A percentile compares a stretch with the other conserved stretches of the same genome.
These are phyloP conservation scores for Dissophora globulifera DNA, from an alignment of 192 early-diverging fungal species.

Conservation along the genomic window DNA sequence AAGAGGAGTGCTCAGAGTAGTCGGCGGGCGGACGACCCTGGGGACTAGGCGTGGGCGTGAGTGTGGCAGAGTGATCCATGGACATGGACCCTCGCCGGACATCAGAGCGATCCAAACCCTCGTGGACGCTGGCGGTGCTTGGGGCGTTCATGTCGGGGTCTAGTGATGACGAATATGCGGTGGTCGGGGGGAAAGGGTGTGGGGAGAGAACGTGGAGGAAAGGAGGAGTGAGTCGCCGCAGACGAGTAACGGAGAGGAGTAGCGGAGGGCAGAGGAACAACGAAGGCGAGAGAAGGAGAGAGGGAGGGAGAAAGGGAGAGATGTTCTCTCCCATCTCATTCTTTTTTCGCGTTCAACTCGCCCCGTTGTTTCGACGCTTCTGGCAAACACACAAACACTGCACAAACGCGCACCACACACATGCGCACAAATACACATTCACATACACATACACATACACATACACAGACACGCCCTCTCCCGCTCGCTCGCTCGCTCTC, in stretches of 20 bases:
- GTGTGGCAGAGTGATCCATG: constrained; percentile 17
- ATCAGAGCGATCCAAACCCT: neutral
- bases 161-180: neutral
- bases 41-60: constrained; percentile 42
- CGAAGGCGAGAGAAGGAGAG: neutral
- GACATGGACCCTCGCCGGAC: constrained; percentile 24
- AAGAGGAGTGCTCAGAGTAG: constrained; percentile 1
- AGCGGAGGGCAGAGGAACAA: neutral
- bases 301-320: neutral
- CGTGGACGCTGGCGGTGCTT: neutral
- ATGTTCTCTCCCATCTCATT: neutral
- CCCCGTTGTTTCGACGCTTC: neutral
- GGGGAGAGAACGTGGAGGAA: no score
- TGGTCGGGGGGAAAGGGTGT: constrained; percentile 6
- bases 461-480: no score
- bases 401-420: no score
- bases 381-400: no score
- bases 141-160: constrained; percentile 17
- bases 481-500: no score
- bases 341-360: no score
- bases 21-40: constrained; percentile 16
- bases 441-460: no score
- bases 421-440: no score
- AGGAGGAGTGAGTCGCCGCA: neutral
- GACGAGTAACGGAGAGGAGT: neutral